phyloP scores from a whole-genome alignment of 1,284 basidiomycete species.

The Limonomyces culmigenus region DNA sequence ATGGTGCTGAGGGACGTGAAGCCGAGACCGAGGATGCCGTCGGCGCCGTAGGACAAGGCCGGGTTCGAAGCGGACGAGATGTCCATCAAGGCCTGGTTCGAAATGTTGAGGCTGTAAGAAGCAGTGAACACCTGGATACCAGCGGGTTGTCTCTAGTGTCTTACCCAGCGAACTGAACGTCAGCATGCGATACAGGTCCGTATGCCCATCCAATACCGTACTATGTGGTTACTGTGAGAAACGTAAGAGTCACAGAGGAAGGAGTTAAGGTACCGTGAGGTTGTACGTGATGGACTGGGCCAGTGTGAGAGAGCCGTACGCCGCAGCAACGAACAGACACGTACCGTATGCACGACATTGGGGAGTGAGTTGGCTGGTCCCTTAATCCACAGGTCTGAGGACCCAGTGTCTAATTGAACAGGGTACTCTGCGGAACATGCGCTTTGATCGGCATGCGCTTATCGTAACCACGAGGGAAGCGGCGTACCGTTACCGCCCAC shows the following conservation, averaged over 20 bases:
- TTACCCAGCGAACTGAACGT: slow-evolving; percentile 53
- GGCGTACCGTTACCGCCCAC: slow-evolving; percentile 39
- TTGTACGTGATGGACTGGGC: slow-evolving; percentile 11
- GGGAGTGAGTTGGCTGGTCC: slow-evolving; percentile 32
- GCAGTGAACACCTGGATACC: slow-evolving; percentile 3
- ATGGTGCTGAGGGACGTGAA: slow-evolving; percentile 59
- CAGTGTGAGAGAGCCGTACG: not conserved
- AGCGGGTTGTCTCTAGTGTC: too few species aligned
- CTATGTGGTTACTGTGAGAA: slow-evolving; percentile 17
- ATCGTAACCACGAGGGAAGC: not conserved
- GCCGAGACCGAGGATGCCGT: slow-evolving; percentile 64
- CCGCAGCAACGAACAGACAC: slow-evolving; percentile 8
- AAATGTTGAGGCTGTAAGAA: slow-evolving; percentile 33
- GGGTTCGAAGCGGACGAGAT: slow-evolving; percentile 45
- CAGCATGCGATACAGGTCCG: slow-evolving; percentile 41
- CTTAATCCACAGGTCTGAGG: slow-evolving; percentile 66
- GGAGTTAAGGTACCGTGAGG: slow-evolving; percentile 10
- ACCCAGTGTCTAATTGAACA: slow-evolving; percentile 68
- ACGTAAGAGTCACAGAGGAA: not conserved
- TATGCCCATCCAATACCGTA: slow-evolving; percentile 66
- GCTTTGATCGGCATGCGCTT: slow-evolving; percentile 2
- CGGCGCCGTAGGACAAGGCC: slow-evolving; percentile 49
- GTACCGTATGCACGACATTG: slow-evolving; percentile 32
- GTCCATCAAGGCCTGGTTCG: slow-evolving; percentile 53
- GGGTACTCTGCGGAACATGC: slow-evolving; percentile 34